These are phyloP conservation scores for Pythium periplocum DNA, from an alignment of 352 stramenopile genomes.

Conservation along the genomic window DNA sequence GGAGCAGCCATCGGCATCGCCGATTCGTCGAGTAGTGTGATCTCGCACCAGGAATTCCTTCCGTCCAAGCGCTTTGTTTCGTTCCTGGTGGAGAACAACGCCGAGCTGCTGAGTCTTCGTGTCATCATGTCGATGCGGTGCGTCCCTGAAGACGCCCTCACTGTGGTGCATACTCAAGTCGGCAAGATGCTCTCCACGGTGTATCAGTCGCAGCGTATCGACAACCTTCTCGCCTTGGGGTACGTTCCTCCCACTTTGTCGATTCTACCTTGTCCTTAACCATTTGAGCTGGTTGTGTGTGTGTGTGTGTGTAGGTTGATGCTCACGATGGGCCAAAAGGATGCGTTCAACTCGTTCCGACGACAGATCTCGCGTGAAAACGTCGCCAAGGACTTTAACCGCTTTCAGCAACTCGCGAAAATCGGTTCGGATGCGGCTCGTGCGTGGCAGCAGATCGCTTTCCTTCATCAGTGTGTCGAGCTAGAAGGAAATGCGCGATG, in stretches of 20 bases:
- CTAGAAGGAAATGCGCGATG: constrained; percentile 76
- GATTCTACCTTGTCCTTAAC: no score
- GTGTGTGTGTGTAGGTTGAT: constrained; percentile 40
- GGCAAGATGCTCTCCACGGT: constrained; percentile 58
- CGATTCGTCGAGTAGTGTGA: constrained; percentile 5
- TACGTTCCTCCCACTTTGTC: constrained; percentile 12
- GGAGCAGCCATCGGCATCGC: constrained; percentile 12
- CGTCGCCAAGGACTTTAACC: constrained; percentile 74
- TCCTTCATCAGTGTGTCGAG: constrained; percentile 76
- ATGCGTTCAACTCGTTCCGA: constrained; percentile 65
- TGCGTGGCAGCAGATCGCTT: constrained; percentile 76
- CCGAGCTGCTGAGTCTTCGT: constrained; percentile 60
- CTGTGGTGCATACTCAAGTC: constrained; percentile 42
- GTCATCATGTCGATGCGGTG: constrained; percentile 54
- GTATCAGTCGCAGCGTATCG: constrained; percentile 66
- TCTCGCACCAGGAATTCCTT: constrained; percentile 29
- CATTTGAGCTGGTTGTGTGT: background rate
- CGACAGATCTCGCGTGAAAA: constrained; percentile 78
- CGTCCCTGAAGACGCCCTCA: constrained; percentile 44
- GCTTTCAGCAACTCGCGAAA: constrained; percentile 70
- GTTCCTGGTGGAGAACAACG: constrained; percentile 59
- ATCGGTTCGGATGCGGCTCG: constrained; percentile 68
- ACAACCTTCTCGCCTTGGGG: constrained; percentile 63
- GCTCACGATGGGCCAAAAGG: constrained; percentile 70
- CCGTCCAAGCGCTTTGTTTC: constrained; percentile 63